Percentiles rank a stretch among this genome's conserved stretches.
phyloP scores from a whole-genome alignment of 208 protist species.

The Kentomonas sorsogonicus region DNA sequence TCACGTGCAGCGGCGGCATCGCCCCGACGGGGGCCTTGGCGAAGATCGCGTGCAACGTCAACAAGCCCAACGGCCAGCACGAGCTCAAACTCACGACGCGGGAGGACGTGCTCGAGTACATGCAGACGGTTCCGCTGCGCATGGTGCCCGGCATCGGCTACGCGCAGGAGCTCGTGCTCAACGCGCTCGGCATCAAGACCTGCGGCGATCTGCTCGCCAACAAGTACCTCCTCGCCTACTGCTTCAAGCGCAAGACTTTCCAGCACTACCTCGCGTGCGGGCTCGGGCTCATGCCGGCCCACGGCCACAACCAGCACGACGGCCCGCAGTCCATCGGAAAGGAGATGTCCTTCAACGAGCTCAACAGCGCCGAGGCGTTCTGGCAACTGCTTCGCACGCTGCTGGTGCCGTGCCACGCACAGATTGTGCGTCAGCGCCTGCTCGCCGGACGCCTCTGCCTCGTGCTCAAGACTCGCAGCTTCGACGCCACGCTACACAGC shows the following conservation, averaged over 20 bases:
- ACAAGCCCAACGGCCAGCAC: conserved; percentile 95
- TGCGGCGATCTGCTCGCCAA: conserved; percentile 71
- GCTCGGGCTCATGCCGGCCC: conserved; percentile 57
- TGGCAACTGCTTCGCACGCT: conserved; percentile 39
- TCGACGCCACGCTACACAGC: conserved; percentile 66
- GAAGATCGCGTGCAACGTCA: conserved; percentile 91
- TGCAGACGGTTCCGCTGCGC: conserved; percentile 67
- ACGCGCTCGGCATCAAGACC: conserved; percentile 63
- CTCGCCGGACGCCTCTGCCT: conserved; percentile 45
- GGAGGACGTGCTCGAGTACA: conserved; percentile 75
- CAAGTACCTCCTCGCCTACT: conserved; percentile 63
- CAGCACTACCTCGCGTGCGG: conserved; percentile 68
- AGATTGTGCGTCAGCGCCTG: conserved; percentile 47
- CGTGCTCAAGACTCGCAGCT: conserved; percentile 68
- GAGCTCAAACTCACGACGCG: conserved; percentile 67
- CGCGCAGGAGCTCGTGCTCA: conserved; percentile 58
- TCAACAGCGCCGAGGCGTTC: conserved; percentile 48
- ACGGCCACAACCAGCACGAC: conserved; percentile 38
- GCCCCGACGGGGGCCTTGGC: conserved; percentile 77
- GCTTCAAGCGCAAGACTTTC: conserved; percentile 75
- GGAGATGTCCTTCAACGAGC: conserved; percentile 67
- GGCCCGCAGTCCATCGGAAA: conserved; percentile 68
- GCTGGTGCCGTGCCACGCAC: conserved; percentile 44
- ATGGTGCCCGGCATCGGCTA: conserved; percentile 82
- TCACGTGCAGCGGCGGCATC: conserved; percentile 87